A percentile compares a stretch with the other conserved stretches of the same genome.
Evolutionary conservation across 208 protist species (phyloP).

Genomic region (Trypanosoma avium): DNA sequence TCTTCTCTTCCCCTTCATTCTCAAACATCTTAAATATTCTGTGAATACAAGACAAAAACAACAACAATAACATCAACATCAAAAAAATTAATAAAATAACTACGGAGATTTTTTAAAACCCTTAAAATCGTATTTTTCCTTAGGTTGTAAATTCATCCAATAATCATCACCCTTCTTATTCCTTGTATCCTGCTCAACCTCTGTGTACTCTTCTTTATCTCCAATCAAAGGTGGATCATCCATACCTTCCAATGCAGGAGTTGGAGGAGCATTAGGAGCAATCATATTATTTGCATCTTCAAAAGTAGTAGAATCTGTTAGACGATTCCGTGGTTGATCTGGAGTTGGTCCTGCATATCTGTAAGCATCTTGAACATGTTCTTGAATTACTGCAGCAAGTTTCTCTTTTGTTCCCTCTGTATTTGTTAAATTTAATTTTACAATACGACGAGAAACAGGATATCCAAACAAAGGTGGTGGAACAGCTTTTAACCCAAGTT

Average conservation of each 20-base stretch:
- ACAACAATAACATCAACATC: background rate
- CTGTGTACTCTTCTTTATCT: constrained; percentile 64
- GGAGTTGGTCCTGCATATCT: constrained; percentile 83
- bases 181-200: constrained; percentile 74
- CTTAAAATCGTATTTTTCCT: constrained; percentile 91
- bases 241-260: constrained; percentile 39
- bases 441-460: constrained; percentile 85
- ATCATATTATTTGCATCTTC: constrained; percentile 92
- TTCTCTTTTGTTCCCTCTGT: constrained; percentile 87
- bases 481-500: constrained; percentile 86
- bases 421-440: constrained; percentile 92
- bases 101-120: constrained; percentile 88
- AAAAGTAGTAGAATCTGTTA: constrained; percentile 82
- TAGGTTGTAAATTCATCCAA: constrained; percentile 91
- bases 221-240: constrained; percentile 43
- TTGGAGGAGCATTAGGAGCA: constrained; percentile 75
- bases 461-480: constrained; percentile 90
- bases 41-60: no score
- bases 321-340: constrained; percentile 76
- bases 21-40: no score
- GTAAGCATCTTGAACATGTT: constrained; percentile 92
- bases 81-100: constrained; percentile 6
- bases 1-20: no score
- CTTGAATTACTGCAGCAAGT: constrained; percentile 89
- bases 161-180: constrained; percentile 92